Base-by-base conservation (phyloP, 163 green algal genomes). In the Scenedesmus sp. region DNA sequence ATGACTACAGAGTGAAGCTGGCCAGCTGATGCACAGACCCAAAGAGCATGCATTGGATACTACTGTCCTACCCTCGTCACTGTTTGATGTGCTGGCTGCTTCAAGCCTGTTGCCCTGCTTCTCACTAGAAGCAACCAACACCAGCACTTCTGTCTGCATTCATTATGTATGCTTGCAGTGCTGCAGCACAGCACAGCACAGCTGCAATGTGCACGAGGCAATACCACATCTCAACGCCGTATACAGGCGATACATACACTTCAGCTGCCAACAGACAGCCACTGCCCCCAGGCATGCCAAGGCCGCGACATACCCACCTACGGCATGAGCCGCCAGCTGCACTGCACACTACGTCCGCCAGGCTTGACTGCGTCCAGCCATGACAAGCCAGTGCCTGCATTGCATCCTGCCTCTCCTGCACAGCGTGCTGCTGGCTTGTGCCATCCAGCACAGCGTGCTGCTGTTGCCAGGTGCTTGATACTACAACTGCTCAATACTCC, bases 401-500 rank as follows among this genome's bases (percentile, higher is more conserved):
- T 49, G 35, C 9, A 22, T 6, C n/a, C 6, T 7, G 9, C 20
- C 44, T 85, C 51, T 49, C 24, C 83, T 81, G 51, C 33, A 40
- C 79, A 59, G 24, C 79, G 3, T 37, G 22, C 42, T 84, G 79
- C 79, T 43, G 43, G 18, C 79, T 33, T 26, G 26, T 59, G 30
- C 49, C 72, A 49, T 51, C 35, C 85, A 49, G 7, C 33, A 33
- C 35, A 51, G 49, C 16, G 43, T 12, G 44, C 24, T 65, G 61
- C 61, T 42, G 59, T 42, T n/a, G n/a, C n/a, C n/a, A n/a, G n/a
- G n/a, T n/a, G n/a, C n/a, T n/a, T n/a, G n/a, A n/a, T n/a, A n/a
- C n/a, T n/a, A n/a, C n/a, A 76, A n/a, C 82, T 51, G 59, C 22
- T 85, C 40, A 94, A 16, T 93, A 92, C 35, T 91, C 81, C 65